Percentiles rank a stretch among this genome's conserved stretches.
phyloP scores from a whole-genome alignment of 208 protist genomes.

The Acanthamoeba castellanii region DNA sequence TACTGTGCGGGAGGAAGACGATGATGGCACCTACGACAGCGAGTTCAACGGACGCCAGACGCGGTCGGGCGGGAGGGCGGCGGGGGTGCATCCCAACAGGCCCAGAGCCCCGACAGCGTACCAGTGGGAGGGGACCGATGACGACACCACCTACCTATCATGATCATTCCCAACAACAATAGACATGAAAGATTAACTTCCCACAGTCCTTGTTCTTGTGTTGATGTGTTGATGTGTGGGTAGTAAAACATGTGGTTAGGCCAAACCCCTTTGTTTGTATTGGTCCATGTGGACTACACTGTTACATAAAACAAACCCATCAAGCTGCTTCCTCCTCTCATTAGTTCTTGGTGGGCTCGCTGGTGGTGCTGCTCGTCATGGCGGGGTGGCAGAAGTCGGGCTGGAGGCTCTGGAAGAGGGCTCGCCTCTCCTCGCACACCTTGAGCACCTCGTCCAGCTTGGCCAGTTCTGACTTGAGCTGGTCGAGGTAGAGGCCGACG shows the following conservation, averaged over 20 bases:
- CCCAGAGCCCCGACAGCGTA: not conserved
- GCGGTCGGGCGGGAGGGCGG: no score
- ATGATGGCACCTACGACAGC: not conserved
- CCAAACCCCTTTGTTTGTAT: not conserved
- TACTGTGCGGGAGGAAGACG: not conserved
- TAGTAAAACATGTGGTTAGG: no score
- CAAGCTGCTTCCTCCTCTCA: not conserved
- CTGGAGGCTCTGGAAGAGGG: constrained; percentile 27
- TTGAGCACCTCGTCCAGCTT: constrained; percentile 49
- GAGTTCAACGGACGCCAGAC: not conserved
- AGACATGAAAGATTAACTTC: no score
- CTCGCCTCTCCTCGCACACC: constrained; percentile 43
- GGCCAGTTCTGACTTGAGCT: constrained; percentile 35
- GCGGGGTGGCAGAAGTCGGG: constrained; percentile 44
- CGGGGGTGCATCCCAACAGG: not conserved
- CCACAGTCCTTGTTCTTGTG: no score
- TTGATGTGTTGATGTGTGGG: no score
- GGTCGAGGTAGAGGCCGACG: constrained; percentile 10
- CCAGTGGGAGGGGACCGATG: not conserved
- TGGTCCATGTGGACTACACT: not conserved
- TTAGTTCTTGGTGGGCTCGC: not conserved
- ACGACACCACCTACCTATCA: not conserved
- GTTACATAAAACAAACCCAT: not conserved
- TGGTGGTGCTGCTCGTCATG: not conserved
- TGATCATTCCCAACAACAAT: not conserved